Base-by-base conservation (phyloP, 352 stramenopile genomes). In the Globisporangium echinulatum region DNA sequence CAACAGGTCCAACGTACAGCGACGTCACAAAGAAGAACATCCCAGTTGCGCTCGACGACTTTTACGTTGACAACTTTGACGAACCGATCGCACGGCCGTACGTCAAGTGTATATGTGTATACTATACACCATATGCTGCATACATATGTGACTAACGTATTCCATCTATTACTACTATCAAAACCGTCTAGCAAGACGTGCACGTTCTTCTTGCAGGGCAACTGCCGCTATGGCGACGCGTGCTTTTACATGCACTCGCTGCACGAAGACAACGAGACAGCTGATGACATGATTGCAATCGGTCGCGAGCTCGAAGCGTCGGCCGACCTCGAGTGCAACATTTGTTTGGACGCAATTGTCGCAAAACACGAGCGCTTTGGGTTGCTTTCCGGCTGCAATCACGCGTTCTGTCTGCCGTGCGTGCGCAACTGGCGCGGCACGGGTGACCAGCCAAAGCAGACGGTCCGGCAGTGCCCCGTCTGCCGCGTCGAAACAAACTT, bases 281-380 rank as follows among this genome's bases (percentile, higher is more conserved):
- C 77, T 37, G 71, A 77, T 11, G 77, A 90, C 52, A 78, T 77
- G 59, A 64, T 74, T 25, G 64, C 72, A 1, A 79, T 82, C 58
- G 68, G 76, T n/a, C 67, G 85, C 60, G 83, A 93, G 68, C 67
- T 90, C 25, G 60, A 76, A 36, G 68, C 78, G 7, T 92, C 83
- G 6, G 59, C 75, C 47, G 79, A 87, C 0, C 65, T 92, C 33
- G 86, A 94, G 69, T 96, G 86, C 60, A 86, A 83, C 56, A 92
- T 96, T 62, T 96, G 86, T 71, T 90, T 87, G 61, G 86, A 96
- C 56, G 77, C 81, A 63, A 72, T 94, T 46, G 63, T 92, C 57
- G 56, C 61, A 38, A 88, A 89, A 59, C 73, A 73, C 44, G 84
- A 93, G 63, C 84, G 84, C 46, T 96, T 96, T 61, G 86, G 86